phyloP scores from a whole-genome alignment of 371 early-diverging fungal species.

The Capniomyces stellatus region DNA sequence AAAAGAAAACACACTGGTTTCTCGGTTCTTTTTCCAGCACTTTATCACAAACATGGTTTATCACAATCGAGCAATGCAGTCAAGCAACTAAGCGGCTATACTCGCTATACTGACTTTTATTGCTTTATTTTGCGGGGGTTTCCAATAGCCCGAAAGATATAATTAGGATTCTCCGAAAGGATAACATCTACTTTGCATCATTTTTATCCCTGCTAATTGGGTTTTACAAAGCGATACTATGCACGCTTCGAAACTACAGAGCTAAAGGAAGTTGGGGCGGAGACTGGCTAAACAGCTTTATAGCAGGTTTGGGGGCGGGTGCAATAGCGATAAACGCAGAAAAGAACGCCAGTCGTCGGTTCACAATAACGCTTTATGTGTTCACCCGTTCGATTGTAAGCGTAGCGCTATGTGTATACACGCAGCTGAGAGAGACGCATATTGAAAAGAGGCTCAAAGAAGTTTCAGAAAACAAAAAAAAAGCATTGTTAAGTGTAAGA shows the following conservation, averaged over 20 bases:
- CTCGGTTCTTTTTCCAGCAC: no score
- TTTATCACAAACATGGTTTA: no score
- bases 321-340: slow-evolving; percentile 42
- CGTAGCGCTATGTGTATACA: neutral
- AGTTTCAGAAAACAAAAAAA: no score
- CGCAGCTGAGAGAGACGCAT: neutral
- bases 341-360: slow-evolving; percentile 42
- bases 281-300: slow-evolving; percentile 47
- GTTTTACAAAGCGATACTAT: slow-evolving; percentile 58
- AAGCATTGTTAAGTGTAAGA: no score
- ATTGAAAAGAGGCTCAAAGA: neutral
- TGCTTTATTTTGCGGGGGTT: no score
- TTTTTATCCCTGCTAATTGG: slow-evolving; percentile 62
- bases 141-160: neutral
- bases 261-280: slow-evolving; percentile 23
- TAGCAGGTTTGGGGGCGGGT: slow-evolving; percentile 65
- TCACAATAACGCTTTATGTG: slow-evolving; percentile 59
- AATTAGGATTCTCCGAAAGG: slow-evolving; percentile 33
- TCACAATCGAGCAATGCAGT: no score
- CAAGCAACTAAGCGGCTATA: no score
- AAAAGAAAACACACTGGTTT: no score
- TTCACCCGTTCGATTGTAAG: slow-evolving; percentile 39
- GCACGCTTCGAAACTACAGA: slow-evolving; percentile 39
- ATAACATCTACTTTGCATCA: slow-evolving; percentile 60
- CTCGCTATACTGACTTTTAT: no score